Conservation (phyloP, 345 rosid genomes). For the Hypericum androsaemum region DNA sequence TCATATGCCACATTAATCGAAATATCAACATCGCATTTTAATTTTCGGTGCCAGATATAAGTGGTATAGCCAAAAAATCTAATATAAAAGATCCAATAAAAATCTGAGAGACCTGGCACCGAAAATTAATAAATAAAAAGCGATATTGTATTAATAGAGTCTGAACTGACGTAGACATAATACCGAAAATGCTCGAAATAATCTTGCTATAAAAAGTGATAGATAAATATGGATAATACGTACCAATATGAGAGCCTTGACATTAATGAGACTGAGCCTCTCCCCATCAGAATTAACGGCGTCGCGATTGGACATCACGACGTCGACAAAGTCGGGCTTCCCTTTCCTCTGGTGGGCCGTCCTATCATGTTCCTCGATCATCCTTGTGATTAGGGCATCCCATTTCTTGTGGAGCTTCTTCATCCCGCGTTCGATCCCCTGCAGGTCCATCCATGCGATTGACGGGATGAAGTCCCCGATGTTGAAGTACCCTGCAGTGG, state of each 20-base stretch:
- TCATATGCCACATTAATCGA: too few species aligned
- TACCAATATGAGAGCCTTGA: slow-evolving; percentile 53
- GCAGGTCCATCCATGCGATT: slow-evolving; percentile 56
- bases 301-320: slow-evolving; percentile 23
- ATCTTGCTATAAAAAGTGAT: too few species aligned
- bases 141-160: too few species aligned
- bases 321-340: slow-evolving; percentile 52
- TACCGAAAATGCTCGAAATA: too few species aligned
- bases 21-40: too few species aligned
- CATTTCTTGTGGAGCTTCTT: slow-evolving; percentile 38
- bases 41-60: too few species aligned
- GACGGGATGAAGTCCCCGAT: slow-evolving; percentile 51
- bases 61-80: too few species aligned
- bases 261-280: slow-evolving; percentile 27
- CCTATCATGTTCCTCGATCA: slow-evolving; percentile 39
- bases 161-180: too few species aligned
- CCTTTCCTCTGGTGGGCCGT: slow-evolving; percentile 23
- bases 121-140: too few species aligned
- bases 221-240: not conserved
- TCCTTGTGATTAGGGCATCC: slow-evolving; percentile 32
- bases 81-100: too few species aligned
- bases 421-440: slow-evolving; percentile 49
- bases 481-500: slow-evolving; percentile 37
- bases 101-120: too few species aligned
- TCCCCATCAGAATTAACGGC: slow-evolving; percentile 16